phyloP scores from a whole-genome alignment of 2,329 filamentous ascomycete genomes.

The Gremmenia infestans region DNA sequence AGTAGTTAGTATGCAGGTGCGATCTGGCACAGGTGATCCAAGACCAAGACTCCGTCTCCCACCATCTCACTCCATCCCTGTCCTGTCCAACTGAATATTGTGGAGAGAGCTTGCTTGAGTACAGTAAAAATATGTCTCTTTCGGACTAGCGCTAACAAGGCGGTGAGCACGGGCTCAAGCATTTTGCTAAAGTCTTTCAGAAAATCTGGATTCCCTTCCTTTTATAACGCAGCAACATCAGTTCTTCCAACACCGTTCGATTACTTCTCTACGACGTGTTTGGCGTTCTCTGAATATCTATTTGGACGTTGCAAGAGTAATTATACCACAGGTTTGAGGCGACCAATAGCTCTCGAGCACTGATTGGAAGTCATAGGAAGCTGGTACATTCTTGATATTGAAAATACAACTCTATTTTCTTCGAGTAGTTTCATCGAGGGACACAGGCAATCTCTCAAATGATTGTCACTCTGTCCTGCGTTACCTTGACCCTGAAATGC shows the following conservation, averaged over 20 bases:
- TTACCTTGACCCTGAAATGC: background rate
- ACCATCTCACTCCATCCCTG: background rate
- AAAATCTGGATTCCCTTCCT: constrained; percentile 3
- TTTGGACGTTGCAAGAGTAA: constrained; percentile 31
- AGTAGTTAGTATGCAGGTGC: background rate
- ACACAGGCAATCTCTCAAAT: background rate
- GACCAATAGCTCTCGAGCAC: constrained; percentile 30
- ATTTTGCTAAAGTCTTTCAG: background rate
- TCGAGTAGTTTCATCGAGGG: background rate
- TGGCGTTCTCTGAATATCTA: constrained; percentile 25
- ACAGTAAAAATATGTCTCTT: background rate
- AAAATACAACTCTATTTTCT: background rate
- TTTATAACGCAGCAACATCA: constrained; percentile 25
- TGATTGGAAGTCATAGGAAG: constrained; percentile 34
- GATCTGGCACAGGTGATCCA: background rate
- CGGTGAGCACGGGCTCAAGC: constrained; percentile 5
- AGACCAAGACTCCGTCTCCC: too few relatives aligned
- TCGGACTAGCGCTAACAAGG: background rate
- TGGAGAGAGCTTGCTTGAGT: background rate
- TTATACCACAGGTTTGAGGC: constrained; percentile 33
- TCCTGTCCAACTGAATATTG: background rate
- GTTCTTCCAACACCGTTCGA: constrained; percentile 28
- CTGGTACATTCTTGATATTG: constrained; percentile 19
- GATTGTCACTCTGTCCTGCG: background rate
- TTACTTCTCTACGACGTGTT: constrained; percentile 24